A percentile compares a stretch with the other conserved stretches of the same genome.
Conservation (phyloP, 352 stramenopile species). For the Phytophthora vignae region DNA sequence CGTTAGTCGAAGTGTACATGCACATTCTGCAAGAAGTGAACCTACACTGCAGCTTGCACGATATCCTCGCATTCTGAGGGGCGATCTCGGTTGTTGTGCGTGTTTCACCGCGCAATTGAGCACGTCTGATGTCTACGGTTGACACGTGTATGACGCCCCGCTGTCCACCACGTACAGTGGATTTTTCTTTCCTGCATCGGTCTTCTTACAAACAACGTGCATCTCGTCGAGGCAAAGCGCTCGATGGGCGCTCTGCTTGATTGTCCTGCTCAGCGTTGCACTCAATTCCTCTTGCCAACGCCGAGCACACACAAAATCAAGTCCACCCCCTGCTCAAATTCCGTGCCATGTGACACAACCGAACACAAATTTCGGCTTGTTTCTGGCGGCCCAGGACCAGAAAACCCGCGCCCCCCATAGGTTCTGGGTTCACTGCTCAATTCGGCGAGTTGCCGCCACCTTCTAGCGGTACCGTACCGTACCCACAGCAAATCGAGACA, state of each 20-base stretch:
- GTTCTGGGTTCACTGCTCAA: conserved; percentile 27
- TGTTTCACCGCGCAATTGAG: neutral
- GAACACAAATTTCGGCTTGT: conserved; percentile 10
- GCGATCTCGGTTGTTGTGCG: no score
- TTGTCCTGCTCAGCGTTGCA: neutral
- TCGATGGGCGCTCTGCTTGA: neutral
- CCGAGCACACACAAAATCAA: neutral
- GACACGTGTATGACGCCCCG: neutral
- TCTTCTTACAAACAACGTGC: neutral
- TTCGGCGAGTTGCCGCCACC: conserved; percentile 3
- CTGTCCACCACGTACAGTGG: neutral
- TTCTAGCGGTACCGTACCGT: neutral
- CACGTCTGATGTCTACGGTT: neutral
- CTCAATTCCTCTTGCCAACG: no score
- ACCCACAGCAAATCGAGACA: neutral
- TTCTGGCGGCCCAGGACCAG: neutral
- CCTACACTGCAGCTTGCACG: neutral
- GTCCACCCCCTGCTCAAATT: conserved; percentile 1
- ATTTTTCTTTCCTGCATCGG: neutral
- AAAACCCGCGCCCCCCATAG: neutral
- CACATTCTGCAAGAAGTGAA: neutral
- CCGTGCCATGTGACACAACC: conserved; percentile 19
- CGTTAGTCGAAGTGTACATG: neutral
- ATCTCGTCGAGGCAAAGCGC: neutral
- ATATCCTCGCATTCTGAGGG: no score